phyloP scores from a whole-genome alignment of 2,329 filamentous ascomycete species.

The Claviceps spartinae region DNA sequence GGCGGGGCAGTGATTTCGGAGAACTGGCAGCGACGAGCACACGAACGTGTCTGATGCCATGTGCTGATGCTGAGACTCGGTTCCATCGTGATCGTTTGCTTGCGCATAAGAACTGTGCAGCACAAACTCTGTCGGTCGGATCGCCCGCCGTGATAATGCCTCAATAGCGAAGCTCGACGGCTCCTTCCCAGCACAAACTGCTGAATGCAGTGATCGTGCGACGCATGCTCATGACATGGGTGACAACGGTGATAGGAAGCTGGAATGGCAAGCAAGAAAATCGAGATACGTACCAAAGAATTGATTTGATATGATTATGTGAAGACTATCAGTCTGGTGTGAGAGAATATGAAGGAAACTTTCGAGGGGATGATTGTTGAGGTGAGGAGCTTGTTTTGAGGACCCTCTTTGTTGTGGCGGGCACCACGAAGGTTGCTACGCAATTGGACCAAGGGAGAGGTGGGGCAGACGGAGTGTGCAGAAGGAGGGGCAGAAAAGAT shows the following conservation, averaged over 20 bases:
- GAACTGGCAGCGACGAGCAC: not conserved
- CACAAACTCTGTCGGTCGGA: not conserved
- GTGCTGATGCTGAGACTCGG: not conserved
- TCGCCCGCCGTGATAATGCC: not conserved
- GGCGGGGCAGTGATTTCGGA: conserved; percentile 4
- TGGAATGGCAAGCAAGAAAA: not conserved
- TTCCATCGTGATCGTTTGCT: not conserved
- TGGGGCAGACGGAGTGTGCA: conserved; percentile 9
- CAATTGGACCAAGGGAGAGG: conserved; percentile 7
- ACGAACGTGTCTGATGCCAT: not conserved
- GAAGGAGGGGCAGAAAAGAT: conserved; percentile 11
- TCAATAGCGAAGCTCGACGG: not conserved
- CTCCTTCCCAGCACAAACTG: not conserved
- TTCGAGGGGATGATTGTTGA: conserved; percentile 4
- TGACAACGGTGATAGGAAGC: not conserved
- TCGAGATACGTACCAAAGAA: not conserved
- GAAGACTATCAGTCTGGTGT: not conserved
- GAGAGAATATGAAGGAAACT: not conserved
- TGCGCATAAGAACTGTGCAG: not conserved
- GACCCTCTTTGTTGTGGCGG: conserved; percentile 4
- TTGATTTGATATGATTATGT: not conserved
- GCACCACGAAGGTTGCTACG: conserved; percentile 1
- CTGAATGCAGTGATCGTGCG: not conserved
- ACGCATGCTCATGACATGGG: not conserved
- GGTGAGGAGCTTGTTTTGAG: conserved; percentile 1